Percentiles rank a stretch among this genome's conserved stretches.
These are phyloP conservation scores for Epichloe glyceriae DNA, from an alignment of 2,329 filamentous ascomycete species.

Conservation along the genomic window DNA sequence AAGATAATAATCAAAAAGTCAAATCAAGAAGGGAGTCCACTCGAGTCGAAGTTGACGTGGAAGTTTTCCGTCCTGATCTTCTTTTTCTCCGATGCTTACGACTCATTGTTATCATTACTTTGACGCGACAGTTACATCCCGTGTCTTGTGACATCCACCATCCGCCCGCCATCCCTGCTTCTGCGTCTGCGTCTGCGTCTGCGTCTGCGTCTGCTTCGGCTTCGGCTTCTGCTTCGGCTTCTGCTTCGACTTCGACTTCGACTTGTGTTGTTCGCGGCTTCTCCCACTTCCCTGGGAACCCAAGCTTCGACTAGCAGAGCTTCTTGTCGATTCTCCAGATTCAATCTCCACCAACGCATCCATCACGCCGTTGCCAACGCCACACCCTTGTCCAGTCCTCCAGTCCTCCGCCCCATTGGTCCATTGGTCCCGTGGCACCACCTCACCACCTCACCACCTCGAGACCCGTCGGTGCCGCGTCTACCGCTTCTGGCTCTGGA, in stretches of 20 bases:
- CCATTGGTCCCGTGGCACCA: slow-evolving; percentile 1
- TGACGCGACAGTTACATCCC: too few relatives aligned
- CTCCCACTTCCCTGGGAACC: not conserved
- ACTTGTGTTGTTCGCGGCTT: not conserved
- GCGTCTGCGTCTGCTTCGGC: not conserved
- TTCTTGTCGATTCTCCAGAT: not conserved
- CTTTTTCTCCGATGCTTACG: too few relatives aligned
- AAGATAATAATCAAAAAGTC: too few relatives aligned
- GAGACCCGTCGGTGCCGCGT: not conserved
- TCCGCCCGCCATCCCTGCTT: not conserved
- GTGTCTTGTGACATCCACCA: too few relatives aligned
- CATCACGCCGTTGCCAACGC: not conserved
- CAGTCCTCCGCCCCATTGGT: not conserved
- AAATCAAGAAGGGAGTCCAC: too few relatives aligned
- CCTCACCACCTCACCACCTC: not conserved
- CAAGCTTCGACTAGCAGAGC: not conserved
- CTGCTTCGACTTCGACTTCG: not conserved
- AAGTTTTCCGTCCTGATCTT: too few relatives aligned
- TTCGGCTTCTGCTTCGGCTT: not conserved
- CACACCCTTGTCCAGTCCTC: not conserved
- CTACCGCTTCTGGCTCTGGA: not conserved
- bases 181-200: too few relatives aligned
- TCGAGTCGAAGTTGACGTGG: too few relatives aligned
- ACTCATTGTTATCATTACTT: too few relatives aligned
- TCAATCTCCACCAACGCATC: slow-evolving; percentile 3